These are phyloP conservation scores for Juglanconis oblonga DNA, from an alignment of 2,329 filamentous ascomycete species.

Conservation along the genomic window DNA sequence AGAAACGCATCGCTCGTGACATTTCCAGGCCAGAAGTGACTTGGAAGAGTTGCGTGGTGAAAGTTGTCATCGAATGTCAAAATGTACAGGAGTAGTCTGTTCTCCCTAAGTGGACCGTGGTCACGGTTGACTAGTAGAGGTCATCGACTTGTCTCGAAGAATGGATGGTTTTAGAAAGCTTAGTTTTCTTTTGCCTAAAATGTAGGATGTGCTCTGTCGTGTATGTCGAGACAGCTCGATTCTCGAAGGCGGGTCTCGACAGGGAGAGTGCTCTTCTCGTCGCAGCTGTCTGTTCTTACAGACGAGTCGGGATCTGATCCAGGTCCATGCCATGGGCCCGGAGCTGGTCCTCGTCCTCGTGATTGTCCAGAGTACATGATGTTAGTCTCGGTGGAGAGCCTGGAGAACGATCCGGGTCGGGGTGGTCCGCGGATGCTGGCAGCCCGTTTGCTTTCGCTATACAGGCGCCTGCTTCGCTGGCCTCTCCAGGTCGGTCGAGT, in stretches of 20 bases:
- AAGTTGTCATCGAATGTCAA: not conserved
- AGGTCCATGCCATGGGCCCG: not conserved
- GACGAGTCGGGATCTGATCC: not conserved
- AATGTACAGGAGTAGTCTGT: not conserved
- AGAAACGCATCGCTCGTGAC: no score
- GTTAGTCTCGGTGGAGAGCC: conserved; percentile 5
- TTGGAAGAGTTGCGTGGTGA: no score
- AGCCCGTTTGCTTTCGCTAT: conserved; percentile 15
- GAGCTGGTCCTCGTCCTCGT: conserved; percentile 1
- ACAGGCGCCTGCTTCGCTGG: conserved; percentile 10
- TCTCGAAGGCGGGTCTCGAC: conserved; percentile 1
- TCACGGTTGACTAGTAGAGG: not conserved
- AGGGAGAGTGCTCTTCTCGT: conserved; percentile 1
- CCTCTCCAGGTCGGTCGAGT: not conserved
- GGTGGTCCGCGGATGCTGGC: conserved; percentile 8
- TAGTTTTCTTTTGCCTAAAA: conserved; percentile 9
- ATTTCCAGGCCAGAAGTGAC: no score
- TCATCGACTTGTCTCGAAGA: not conserved
- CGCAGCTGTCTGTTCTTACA: conserved; percentile 7
- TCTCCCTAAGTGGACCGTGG: not conserved
- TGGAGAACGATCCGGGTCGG: not conserved
- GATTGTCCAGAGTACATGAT: conserved; percentile 10
- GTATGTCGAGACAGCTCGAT: conserved; percentile 9
- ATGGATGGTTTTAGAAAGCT: not conserved
- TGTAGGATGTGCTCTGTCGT: conserved; percentile 10